Evolutionary conservation across 2,329 filamentous ascomycete species (phyloP), one percentile per base, ranked within the genome.

Genomic region (Exophiala spinifera): DNA sequence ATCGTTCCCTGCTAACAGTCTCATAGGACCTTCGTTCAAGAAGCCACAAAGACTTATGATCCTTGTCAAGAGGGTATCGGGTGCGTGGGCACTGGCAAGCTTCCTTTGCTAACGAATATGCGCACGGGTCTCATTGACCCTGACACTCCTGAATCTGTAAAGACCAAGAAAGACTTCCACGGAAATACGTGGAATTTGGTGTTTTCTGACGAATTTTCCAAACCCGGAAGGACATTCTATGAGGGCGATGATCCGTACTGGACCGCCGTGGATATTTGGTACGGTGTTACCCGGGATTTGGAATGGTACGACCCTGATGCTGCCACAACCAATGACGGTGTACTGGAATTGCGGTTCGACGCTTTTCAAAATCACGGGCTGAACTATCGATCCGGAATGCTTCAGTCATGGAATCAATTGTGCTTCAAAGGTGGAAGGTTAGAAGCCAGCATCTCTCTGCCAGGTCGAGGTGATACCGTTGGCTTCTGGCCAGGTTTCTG

Each of bases 401-500:
- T 88, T 7, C 85, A 88, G 64, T 86, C 82, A 10, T 88, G 85
- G 85, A 88, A 88, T 67, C 82, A 87, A 66, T 67, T 88, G 51
- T 87, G 86, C 69, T 88, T 88, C 73, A 87, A 86, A 57, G 84
- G 85, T 28, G 86, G 86, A 3, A 79, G 85, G 45, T 66, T 89
- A 13, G 86, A 89, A 70, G 84, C 84, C 17, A 86, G 83, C 64
- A 82, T 88, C 49, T 88, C 85, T 3, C 73, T 89, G 4, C 86
- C 86, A 13, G 86, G 85, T 14, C 71, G 76, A 44, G 86, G 85
- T 43, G 83, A 87, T 59, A 79, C 82, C 13, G 77, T 82, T 51
- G 86, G 86, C 53, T 86, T 88, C 70, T 89, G 86, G 86, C 86
- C 86, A 39, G 86, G 86, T 69, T 86, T 88, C 69, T 89, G 86